These are phyloP conservation scores for Litchi chinensis DNA, from an alignment of 345 rosid species.

Conservation along the genomic window DNA sequence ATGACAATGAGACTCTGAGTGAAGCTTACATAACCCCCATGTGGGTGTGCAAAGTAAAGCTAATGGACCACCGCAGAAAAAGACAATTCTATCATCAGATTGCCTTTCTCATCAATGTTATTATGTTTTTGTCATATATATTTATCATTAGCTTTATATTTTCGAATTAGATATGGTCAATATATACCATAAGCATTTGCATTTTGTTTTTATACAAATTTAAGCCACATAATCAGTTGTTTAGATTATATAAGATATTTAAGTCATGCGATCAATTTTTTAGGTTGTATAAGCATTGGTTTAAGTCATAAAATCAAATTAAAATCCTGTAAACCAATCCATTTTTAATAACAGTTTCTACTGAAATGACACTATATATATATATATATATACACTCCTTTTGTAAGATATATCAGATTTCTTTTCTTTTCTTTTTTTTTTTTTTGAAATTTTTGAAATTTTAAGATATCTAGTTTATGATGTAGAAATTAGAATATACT, in stretches of 20 bases:
- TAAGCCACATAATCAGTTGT: too few species aligned
- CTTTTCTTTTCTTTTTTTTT: too few species aligned
- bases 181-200: not conserved
- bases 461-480: too few species aligned
- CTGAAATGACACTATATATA: not conserved
- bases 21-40: slow-evolving; percentile 40
- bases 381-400: too few species aligned
- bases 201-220: too few species aligned
- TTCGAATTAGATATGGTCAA: not conserved
- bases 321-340: not conserved
- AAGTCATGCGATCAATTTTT: not conserved
- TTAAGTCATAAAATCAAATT: too few species aligned
- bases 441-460: too few species aligned
- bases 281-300: not conserved
- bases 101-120: not conserved
- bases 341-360: not conserved
- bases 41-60: slow-evolving; percentile 28
- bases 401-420: too few species aligned
- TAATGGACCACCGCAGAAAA: slow-evolving; percentile 13
- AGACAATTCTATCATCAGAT: not conserved
- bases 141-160: not conserved
- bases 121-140: not conserved
- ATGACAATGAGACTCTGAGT: slow-evolving; percentile 32
- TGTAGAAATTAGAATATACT: too few species aligned
- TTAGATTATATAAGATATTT: too few species aligned